A percentile compares a stretch with the other conserved stretches of the same genome.
These are phyloP conservation scores for Cadophora malorum DNA, from an alignment of 2,329 filamentous ascomycete genomes.

Conservation along the genomic window DNA sequence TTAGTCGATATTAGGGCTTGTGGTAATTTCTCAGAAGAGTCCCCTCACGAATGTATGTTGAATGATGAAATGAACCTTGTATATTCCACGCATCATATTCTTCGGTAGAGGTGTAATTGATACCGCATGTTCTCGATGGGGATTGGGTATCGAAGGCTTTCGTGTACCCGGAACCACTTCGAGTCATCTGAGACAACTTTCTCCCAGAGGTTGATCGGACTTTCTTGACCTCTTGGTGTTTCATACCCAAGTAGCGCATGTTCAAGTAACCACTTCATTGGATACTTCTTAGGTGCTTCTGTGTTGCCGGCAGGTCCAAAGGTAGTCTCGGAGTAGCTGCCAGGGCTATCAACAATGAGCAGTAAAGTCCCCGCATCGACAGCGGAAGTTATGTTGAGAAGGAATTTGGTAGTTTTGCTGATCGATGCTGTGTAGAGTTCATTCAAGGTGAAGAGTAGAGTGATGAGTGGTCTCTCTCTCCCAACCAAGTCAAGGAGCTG, in stretches of 20 bases:
- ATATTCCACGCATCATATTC: slow-evolving; percentile 40
- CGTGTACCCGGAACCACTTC: slow-evolving; percentile 80
- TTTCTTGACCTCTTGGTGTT: slow-evolving; percentile 46
- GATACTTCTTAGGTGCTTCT: slow-evolving; percentile 68
- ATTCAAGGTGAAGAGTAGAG: slow-evolving; percentile 92
- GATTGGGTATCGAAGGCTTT: slow-evolving; percentile 77
- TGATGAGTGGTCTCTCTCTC: slow-evolving; percentile 64
- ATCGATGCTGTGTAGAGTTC: slow-evolving; percentile 85
- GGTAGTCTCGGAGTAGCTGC: slow-evolving; percentile 85
- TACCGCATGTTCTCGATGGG: slow-evolving; percentile 93
- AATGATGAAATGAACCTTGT: slow-evolving; percentile 39
- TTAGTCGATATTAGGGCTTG: slow-evolving; percentile 51
- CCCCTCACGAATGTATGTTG: slow-evolving; percentile 28
- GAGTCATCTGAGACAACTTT: slow-evolving; percentile 79
- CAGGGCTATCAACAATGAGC: slow-evolving; percentile 90
- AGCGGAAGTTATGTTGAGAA: slow-evolving; percentile 69
- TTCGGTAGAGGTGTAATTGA: slow-evolving; percentile 82
- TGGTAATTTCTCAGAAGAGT: slow-evolving; percentile 20
- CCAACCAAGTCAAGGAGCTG: slow-evolving; percentile 45
- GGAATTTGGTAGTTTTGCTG: slow-evolving; percentile 75
- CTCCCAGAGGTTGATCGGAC: slow-evolving; percentile 63
- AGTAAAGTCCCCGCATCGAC: slow-evolving; percentile 68
- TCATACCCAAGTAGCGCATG: slow-evolving; percentile 69
- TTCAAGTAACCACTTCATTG: slow-evolving; percentile 92
- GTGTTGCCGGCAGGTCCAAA: slow-evolving; percentile 56